Evolutionary conservation across 345 rosid species (phyloP).

Genomic region (Citrus glauca): DNA sequence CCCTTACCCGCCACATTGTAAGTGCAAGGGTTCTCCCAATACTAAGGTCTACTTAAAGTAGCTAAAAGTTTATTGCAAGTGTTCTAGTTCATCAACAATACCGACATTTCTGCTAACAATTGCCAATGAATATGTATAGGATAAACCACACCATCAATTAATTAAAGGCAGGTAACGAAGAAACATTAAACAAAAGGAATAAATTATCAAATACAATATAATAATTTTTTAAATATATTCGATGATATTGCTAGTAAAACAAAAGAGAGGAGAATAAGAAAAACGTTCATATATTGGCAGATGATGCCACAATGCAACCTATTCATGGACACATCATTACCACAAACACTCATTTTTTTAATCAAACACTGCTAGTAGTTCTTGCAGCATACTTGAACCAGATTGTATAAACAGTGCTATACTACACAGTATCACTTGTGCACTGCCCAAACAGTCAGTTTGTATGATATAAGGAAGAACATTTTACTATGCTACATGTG

Average conservation of each 20-base stretch:
- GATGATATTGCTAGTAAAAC: neutral
- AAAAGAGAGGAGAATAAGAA: neutral
- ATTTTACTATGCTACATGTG: too few relatives aligned
- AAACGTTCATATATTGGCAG: neutral
- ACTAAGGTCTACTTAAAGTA: neutral
- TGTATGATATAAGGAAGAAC: too few relatives aligned
- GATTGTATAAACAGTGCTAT: neutral
- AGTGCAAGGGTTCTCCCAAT: neutral
- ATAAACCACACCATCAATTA: neutral
- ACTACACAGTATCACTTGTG: neutral
- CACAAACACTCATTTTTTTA: neutral
- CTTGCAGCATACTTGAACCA: neutral
- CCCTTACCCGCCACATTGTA: too few relatives aligned
- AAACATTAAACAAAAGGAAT: neutral
- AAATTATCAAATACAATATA: neutral
- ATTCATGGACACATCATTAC: neutral
- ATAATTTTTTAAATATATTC: neutral
- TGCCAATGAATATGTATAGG: neutral
- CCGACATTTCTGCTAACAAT: neutral
- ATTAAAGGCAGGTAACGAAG: neutral
- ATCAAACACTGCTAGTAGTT: neutral
- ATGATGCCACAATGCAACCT: neutral
- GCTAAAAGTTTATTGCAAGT: neutral
- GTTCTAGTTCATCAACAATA: neutral
- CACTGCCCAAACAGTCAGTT: neutral